Conservation (phyloP, 371 early-diverging fungal species). For the Rhizopus delemar region DNA sequence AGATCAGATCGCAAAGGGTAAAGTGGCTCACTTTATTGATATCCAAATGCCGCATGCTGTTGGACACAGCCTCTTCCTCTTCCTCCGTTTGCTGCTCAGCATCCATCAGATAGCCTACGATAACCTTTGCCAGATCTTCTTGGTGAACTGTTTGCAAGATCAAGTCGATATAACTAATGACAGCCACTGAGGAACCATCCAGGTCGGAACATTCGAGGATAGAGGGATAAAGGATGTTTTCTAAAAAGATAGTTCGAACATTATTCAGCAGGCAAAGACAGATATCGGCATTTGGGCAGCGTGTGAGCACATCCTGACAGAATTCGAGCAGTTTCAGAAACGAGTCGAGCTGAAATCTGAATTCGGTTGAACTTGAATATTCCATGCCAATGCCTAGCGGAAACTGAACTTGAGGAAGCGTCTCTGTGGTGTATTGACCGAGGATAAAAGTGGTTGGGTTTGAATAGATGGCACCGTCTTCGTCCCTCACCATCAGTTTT, state of each 20-base stretch:
- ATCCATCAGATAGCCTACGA: conserved; percentile 77
- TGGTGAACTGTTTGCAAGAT: conserved; percentile 78
- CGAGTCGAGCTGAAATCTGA: conserved; percentile 74
- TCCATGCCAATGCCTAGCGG: conserved; percentile 39
- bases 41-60: neutral
- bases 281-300: conserved; percentile 78
- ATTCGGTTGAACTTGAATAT: conserved; percentile 60
- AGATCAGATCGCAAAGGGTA: conserved; percentile 77
- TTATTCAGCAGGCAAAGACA: conserved; percentile 63
- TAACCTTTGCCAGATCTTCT: conserved; percentile 69
- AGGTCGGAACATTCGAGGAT: conserved; percentile 85
- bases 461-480: conserved; percentile 28
- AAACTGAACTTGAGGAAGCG: conserved; percentile 7
- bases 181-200: conserved; percentile 90
- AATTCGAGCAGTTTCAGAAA: conserved; percentile 81
- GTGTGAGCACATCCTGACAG: conserved; percentile 80
- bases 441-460: conserved; percentile 47
- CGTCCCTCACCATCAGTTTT: conserved; percentile 63
- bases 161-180: conserved; percentile 84
- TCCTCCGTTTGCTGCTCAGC: conserved; percentile 43
- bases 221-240: conserved; percentile 84
- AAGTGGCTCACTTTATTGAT: conserved; percentile 41
- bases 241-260: conserved; percentile 77
- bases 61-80: neutral
- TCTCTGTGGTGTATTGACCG: conserved; percentile 40